These are phyloP conservation scores for Avicennia marina DNA, from an alignment of 257 asterid genomes.

Conservation along the genomic window DNA sequence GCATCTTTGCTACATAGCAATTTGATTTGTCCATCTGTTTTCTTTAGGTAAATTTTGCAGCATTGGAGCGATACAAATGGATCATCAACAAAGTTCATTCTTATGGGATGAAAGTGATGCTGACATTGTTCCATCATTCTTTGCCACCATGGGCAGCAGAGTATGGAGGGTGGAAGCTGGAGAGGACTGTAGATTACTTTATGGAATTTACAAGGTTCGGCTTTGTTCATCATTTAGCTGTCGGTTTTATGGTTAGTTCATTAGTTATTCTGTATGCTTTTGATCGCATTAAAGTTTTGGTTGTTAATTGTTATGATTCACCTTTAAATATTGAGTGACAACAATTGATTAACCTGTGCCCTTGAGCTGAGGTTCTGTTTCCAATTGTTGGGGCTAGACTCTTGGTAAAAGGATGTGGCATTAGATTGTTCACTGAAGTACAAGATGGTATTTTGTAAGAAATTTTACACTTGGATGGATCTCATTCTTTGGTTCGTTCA, in stretches of 20 bases:
- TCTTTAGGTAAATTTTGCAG: conserved; percentile 77
- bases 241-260: neutral
- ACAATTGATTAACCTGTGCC: neutral
- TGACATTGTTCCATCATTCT: conserved; percentile 94
- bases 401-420: neutral
- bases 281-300: neutral
- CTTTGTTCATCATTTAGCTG: neutral
- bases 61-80: conserved; percentile 93
- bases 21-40: neutral
- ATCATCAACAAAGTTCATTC: conserved; percentile 73
- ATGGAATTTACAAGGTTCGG: conserved; percentile 82
- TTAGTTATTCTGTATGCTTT: neutral
- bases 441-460: neutral
- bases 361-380: neutral
- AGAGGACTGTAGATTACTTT: conserved; percentile 82
- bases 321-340: neutral
- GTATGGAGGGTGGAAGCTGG: conserved; percentile 95
- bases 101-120: conserved; percentile 95
- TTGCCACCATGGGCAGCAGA: conserved; percentile 99
- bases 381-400: neutral
- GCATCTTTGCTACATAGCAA: too few relatives aligned
- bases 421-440: neutral
- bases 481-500: neutral
- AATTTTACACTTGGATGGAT: neutral
- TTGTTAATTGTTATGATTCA: neutral